Conservation (phyloP, 129 eudicot genomes). For the Ambrosia artemisiifolia region DNA sequence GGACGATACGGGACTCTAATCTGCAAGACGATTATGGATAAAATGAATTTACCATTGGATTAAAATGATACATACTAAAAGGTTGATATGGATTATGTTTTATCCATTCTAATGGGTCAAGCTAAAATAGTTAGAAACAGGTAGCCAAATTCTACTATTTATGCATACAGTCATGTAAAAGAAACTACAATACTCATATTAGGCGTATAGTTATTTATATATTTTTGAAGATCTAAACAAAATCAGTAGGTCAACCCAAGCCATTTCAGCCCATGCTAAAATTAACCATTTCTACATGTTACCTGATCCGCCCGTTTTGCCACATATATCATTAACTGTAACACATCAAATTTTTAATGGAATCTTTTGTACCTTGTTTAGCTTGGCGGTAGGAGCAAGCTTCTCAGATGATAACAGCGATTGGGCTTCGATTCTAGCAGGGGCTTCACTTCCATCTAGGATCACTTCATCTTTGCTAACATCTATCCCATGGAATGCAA, state of each 20-base stretch:
- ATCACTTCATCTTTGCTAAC: slow-evolving; percentile 66
- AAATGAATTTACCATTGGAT: slow-evolving; percentile 3
- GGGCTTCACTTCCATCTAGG: slow-evolving; percentile 97
- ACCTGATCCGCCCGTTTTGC: background rate
- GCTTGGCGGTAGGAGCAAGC: slow-evolving; percentile 70
- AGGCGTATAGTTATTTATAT: background rate
- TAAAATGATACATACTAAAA: background rate
- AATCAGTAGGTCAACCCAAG: background rate
- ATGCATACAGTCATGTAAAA: background rate
- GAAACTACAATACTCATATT: background rate
- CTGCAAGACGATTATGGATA: slow-evolving; percentile 36
- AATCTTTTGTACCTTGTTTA: slow-evolving; percentile 65
- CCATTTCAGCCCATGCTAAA: background rate
- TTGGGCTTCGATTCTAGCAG: slow-evolving; percentile 78
- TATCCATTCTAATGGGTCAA: background rate
- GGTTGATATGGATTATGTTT: slow-evolving; percentile 10
- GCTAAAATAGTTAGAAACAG: slow-evolving; percentile 5
- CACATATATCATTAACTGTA: background rate
- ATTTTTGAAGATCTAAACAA: background rate
- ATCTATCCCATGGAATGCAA: slow-evolving; percentile 85
- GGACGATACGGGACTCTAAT: slow-evolving; percentile 89
- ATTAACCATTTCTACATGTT: background rate
- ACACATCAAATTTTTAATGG: background rate
- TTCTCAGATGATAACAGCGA: slow-evolving; percentile 82
- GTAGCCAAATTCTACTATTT: background rate